These are phyloP conservation scores for Groenewaldozyma auringiensis DNA, from an alignment of 1,139 yeast species.

Conservation along the genomic window DNA sequence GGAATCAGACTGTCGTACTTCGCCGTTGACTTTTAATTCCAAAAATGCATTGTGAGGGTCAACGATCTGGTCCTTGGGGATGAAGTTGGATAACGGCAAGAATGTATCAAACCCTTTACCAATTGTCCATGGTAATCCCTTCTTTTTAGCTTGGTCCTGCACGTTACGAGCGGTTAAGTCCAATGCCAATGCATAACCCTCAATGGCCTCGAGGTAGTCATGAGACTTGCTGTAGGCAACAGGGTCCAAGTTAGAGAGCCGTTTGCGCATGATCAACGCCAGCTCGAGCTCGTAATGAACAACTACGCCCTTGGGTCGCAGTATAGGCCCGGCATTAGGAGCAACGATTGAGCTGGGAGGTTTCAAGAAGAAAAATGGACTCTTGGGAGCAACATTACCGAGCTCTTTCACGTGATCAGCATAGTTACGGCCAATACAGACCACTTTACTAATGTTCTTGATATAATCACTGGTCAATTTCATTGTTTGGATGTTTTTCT, in stretches of 20 bases:
- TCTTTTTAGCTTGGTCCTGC: conserved; percentile 88
- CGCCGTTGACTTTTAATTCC: conserved; percentile 62
- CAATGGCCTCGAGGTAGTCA: conserved; percentile 71
- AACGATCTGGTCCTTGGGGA: conserved; percentile 56
- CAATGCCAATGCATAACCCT: conserved; percentile 78
- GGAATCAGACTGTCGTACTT: conserved; percentile 60
- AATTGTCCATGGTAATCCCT: conserved; percentile 94
- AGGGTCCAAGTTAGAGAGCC: conserved; percentile 54
- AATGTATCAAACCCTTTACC: conserved; percentile 97
- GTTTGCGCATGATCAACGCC: conserved; percentile 65
- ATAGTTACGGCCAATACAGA: conserved; percentile 94
- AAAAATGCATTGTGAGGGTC: conserved; percentile 71
- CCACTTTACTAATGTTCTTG: conserved; percentile 65
- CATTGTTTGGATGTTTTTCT: no score
- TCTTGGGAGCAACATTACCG: conserved; percentile 65
- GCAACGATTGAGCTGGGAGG: conserved; percentile 45
- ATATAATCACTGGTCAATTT: conserved; percentile 38
- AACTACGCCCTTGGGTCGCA: conserved; percentile 69
- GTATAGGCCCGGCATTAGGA: conserved; percentile 65
- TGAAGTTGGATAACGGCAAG: conserved; percentile 67
- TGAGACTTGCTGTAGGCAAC: conserved; percentile 43
- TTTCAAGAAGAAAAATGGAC: conserved; percentile 85
- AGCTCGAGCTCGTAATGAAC: conserved; percentile 93
- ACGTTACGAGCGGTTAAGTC: conserved; percentile 95
- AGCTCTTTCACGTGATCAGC: conserved; percentile 91